Evolutionary conservation across 2,329 filamentous ascomycete genomes (phyloP).

Genomic region (Colletotrichum musae): DNA sequence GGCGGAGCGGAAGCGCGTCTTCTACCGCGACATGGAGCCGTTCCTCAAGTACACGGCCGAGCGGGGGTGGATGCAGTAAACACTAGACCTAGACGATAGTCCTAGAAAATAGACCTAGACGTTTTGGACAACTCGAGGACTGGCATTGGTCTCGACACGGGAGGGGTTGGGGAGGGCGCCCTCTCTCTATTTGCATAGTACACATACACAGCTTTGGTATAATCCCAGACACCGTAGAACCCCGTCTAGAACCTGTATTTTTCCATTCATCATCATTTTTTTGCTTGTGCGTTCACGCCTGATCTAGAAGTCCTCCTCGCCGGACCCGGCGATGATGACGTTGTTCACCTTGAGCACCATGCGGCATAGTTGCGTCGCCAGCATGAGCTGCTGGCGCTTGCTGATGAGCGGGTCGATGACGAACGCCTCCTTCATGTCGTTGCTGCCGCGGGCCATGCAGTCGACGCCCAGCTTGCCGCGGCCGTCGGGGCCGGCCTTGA

Average conservation of each 20-base stretch:
- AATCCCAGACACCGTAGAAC: slow-evolving; percentile 39
- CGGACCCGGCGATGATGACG: slow-evolving; percentile 90
- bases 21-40: slow-evolving; percentile 53
- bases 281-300: slow-evolving; percentile 23
- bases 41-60: slow-evolving; percentile 52
- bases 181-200: slow-evolving; percentile 42
- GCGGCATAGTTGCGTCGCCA: slow-evolving; percentile 96
- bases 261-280: slow-evolving; percentile 36
- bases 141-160: slow-evolving; percentile 37
- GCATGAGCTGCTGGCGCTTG: slow-evolving; percentile 95
- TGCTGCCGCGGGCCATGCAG: slow-evolving; percentile 96
- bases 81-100: background rate
- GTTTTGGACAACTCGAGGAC: slow-evolving; percentile 20
- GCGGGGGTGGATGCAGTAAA: slow-evolving; percentile 38
- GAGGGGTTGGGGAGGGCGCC: slow-evolving; percentile 4
- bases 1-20: slow-evolving; percentile 57
- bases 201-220: slow-evolving; percentile 43
- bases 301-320: slow-evolving; percentile 86
- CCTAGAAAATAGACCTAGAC: background rate
- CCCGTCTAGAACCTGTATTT: slow-evolving; percentile 36
- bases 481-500: slow-evolving; percentile 73
- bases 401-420: slow-evolving; percentile 98
- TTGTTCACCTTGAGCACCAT: slow-evolving; percentile 99
- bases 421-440: slow-evolving; percentile 98
- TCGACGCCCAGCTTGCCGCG: slow-evolving; percentile 87